Conservation (phyloP, 495 filamentous ascomycete genomes). For the Neurospora sp. region DNA sequence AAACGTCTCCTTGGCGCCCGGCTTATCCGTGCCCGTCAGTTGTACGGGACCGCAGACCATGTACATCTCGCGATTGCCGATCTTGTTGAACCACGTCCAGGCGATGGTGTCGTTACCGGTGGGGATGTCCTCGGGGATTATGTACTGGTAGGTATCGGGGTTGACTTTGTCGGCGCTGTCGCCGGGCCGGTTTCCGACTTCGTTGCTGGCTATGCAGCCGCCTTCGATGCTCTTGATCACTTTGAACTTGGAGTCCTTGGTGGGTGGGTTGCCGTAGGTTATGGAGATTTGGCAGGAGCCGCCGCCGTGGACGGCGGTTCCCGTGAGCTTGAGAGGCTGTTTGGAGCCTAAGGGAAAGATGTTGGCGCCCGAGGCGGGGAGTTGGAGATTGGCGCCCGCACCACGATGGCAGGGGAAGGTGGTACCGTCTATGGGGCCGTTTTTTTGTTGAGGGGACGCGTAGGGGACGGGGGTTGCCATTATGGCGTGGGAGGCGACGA, state of each 20-base stretch:
- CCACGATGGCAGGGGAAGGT: constrained; percentile 66
- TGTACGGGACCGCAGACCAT: constrained; percentile 80
- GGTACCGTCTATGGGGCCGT: constrained; percentile 28
- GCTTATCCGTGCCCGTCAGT: constrained; percentile 28
- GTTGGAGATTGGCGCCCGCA: not conserved
- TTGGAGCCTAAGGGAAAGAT: constrained; percentile 35
- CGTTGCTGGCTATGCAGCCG: constrained; percentile 52
- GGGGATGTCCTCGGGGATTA: constrained; percentile 44
- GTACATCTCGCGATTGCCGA: constrained; percentile 83
- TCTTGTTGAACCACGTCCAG: constrained; percentile 85
- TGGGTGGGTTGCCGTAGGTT: constrained; percentile 57
- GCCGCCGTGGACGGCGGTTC: constrained; percentile 65
- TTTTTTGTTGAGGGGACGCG: constrained; percentile 7
- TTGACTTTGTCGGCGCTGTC: not conserved
- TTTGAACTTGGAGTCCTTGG: constrained; percentile 55
- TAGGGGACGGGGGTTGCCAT: constrained; percentile 15
- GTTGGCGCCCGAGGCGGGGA: constrained; percentile 29
- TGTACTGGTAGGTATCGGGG: constrained; percentile 28
- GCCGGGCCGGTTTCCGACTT: constrained; percentile 32
- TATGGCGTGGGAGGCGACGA: constrained; percentile 14
- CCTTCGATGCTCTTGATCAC: constrained; percentile 73
- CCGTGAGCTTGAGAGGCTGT: constrained; percentile 45
- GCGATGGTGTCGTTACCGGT: constrained; percentile 60
- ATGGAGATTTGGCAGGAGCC: constrained; percentile 79
- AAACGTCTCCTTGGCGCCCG: not conserved